These are phyloP conservation scores for Phytopythium aichiense DNA, from an alignment of 352 stramenopile genomes.

Conservation along the genomic window DNA sequence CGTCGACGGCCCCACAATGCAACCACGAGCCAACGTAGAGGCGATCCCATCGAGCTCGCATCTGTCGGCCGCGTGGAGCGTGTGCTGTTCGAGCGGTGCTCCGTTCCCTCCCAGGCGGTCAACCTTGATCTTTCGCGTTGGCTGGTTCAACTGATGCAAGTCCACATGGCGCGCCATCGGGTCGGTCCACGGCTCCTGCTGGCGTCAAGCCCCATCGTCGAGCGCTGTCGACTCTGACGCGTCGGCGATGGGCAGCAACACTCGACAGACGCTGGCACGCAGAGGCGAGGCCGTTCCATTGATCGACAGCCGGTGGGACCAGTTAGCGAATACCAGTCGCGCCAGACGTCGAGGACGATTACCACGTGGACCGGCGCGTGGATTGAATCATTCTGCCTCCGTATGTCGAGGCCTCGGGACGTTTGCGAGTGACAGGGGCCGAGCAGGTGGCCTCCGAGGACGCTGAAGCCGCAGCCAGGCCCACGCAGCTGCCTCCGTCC, in stretches of 20 bases:
- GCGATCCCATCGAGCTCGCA: background rate
- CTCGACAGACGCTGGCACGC: background rate
- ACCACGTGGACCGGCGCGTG: background rate
- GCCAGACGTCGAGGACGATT: background rate
- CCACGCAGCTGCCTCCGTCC: background rate
- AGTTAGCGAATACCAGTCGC: background rate
- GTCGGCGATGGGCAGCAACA: too few species aligned
- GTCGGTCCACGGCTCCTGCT: background rate
- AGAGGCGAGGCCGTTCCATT: background rate
- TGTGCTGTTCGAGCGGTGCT: background rate
- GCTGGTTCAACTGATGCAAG: background rate
- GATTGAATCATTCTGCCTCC: background rate
- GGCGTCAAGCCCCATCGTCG: background rate
- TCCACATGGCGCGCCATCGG: background rate
- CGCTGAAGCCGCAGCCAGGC: background rate
- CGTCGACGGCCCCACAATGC: background rate
- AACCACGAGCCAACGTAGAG: background rate
- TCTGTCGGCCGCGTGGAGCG: background rate
- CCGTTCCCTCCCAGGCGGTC: background rate
- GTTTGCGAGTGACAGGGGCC: constrained; percentile 1
- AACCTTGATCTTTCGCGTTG: background rate
- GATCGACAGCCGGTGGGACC: background rate
- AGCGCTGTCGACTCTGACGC: too few species aligned
- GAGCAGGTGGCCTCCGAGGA: background rate
- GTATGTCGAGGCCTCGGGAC: background rate